These are phyloP conservation scores for Buddleja alternifolia DNA, from an alignment of 257 asterid genomes.

Conservation along the genomic window DNA sequence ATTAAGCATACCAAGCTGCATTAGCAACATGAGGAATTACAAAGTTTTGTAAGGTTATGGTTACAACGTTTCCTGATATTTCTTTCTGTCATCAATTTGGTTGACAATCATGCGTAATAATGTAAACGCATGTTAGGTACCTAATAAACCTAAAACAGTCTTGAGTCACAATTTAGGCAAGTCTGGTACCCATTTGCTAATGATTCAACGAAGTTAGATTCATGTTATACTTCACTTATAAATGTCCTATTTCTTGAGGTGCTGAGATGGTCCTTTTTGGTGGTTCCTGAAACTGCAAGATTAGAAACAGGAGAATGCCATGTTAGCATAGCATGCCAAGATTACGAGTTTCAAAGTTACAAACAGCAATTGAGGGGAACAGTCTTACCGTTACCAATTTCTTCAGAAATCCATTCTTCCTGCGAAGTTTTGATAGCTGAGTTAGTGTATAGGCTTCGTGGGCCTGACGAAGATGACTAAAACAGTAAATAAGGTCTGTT, in stretches of 20 bases:
- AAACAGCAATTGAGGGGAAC: not conserved
- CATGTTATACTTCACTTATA: not conserved
- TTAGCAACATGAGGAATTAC: not conserved
- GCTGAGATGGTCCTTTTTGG: constrained; percentile 38
- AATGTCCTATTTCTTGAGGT: constrained; percentile 25
- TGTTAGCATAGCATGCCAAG: not conserved
- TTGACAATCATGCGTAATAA: not conserved
- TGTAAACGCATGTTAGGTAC: not conserved
- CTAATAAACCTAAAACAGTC: constrained; percentile 9
- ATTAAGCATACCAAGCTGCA: not conserved
- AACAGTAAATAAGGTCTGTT: constrained; percentile 7
- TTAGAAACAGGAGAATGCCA: constrained; percentile 14
- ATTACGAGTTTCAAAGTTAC: constrained; percentile 2
- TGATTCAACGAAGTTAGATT: not conserved
- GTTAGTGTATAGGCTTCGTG: constrained; percentile 24
- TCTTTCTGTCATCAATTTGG: not conserved
- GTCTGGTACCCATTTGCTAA: not conserved
- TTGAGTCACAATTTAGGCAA: not conserved
- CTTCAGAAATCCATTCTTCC: constrained; percentile 34
- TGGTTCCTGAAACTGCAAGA: constrained; percentile 29
- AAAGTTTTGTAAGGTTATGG: not conserved
- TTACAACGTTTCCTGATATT: not conserved
- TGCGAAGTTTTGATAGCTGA: constrained; percentile 30
- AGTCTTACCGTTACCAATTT: constrained; percentile 30
- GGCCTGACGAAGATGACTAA: constrained; percentile 27